Base-by-base conservation (phyloP, 2,329 filamentous ascomycete genomes). In the Claviceps sp. region DNA sequence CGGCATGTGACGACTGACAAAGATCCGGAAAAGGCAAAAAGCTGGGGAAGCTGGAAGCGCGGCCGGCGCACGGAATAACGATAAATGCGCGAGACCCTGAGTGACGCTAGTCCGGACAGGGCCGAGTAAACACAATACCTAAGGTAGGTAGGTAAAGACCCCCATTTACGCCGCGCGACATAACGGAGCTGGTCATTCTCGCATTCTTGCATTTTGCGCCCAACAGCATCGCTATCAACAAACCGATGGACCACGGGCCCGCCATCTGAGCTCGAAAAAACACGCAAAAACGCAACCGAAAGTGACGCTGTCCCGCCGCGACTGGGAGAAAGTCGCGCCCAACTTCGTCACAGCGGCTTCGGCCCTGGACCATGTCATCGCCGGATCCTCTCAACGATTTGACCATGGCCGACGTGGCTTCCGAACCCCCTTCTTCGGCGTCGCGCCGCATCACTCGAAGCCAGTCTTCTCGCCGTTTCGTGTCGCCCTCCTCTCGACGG, bases 321-420 rank as follows among this genome's bases (percentile, higher is more conserved):
- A 34, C 18, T 20, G 40, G 48, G 52, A 62, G 60, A 50, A 16
- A 18, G 59, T 65, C 55, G 63, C 62, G 3, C 16, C 46, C 52
- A 61, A 62, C 56, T 64, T 16, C 26, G 43, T 50, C 47, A 34
- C 51, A 46, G 16, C 24, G 40, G 52, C 46, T 16, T 37, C 48
- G 46, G 42, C 50, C 47, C 48, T 72, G 61, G 30, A 64, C 68
- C 60, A 71, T 72, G 64, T 75, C 72, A 51, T 76, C 74, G 57
- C 74, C 74, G 41, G 74, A 77, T 61, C 74, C 74, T 45, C 66
- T 77, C 53, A 74, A 71, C 62, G 67, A 70, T 48, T 56, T 59
- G 49, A 68, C 67, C 45, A 61, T 63, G n/a, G 59, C 65, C 18
- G 54, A 53, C 52, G 58, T 62, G 51, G 59, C 58, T 52, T 66